These are phyloP conservation scores for Vitis hybrid DNA, from an alignment of 177 flowering plant genomes.

Conservation along the genomic window DNA sequence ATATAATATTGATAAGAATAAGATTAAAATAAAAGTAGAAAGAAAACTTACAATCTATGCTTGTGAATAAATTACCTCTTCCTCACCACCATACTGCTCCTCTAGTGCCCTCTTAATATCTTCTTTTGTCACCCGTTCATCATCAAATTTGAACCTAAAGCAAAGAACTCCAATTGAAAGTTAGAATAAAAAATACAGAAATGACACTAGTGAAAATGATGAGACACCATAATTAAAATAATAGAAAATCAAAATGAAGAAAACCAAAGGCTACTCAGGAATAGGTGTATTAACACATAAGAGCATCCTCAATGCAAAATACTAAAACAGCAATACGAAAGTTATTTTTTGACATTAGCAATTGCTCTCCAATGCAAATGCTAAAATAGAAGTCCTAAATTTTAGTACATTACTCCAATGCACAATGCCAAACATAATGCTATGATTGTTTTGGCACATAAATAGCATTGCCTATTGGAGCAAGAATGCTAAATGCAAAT, in stretches of 20 bases:
- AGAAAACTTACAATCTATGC: neutral
- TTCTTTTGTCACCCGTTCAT: conserved; percentile 45
- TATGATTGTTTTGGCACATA: no score
- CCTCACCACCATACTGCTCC: conserved; percentile 49
- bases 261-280: neutral
- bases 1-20: neutral
- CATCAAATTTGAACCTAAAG: conserved; percentile 43
- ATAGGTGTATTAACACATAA: neutral
- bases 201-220: neutral
- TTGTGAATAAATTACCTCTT: conserved; percentile 23
- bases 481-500: no score
- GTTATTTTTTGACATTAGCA: no score
- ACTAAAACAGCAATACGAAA: no score
- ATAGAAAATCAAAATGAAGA: neutral
- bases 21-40: conserved; percentile 5
- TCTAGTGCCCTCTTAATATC: conserved; percentile 38
- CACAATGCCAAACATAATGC: no score
- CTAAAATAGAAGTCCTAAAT: no score
- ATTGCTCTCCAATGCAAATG: no score
- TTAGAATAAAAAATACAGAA: neutral
- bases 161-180: neutral
- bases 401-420: no score
- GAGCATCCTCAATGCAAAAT: neutral
- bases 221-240: neutral
- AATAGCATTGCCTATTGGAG: no score